phyloP scores from a whole-genome alignment of 768 basidiomycete species.

The Leucosporidium yakuticum region DNA sequence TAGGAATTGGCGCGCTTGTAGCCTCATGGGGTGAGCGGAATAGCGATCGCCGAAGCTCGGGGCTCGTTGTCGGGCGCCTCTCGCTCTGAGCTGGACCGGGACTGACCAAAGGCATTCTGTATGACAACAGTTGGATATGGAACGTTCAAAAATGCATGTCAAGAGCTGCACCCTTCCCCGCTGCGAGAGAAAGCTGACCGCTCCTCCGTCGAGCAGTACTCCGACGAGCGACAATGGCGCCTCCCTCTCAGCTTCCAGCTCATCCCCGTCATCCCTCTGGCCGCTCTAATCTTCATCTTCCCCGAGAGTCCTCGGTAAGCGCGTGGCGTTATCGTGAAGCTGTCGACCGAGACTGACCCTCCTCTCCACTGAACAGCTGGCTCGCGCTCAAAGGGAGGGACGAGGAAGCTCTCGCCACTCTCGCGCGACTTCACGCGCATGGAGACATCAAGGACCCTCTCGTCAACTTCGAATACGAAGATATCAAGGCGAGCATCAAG shows the following conservation, averaged over 20 bases:
- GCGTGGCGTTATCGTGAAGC: too few relatives aligned
- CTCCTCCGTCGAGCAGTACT: too few relatives aligned
- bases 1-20: background rate
- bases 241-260: background rate
- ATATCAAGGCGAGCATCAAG: background rate
- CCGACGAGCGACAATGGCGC: too few relatives aligned
- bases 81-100: too few relatives aligned
- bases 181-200: too few relatives aligned
- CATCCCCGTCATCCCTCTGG: background rate
- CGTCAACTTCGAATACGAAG: background rate
- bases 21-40: background rate
- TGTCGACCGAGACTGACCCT: too few relatives aligned
- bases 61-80: too few relatives aligned
- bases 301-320: background rate
- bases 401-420: background rate
- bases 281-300: background rate
- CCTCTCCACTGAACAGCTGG: background rate
- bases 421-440: background rate
- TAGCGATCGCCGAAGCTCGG: background rate
- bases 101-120: too few relatives aligned
- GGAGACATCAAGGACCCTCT: background rate
- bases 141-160: too few relatives aligned
- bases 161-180: too few relatives aligned
- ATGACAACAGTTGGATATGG: too few relatives aligned
- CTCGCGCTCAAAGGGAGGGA: background rate